Percentiles rank a stretch among this genome's conserved stretches.
phyloP scores from a whole-genome alignment of 78 protist genomes.

The Isochrysis galbana region DNA sequence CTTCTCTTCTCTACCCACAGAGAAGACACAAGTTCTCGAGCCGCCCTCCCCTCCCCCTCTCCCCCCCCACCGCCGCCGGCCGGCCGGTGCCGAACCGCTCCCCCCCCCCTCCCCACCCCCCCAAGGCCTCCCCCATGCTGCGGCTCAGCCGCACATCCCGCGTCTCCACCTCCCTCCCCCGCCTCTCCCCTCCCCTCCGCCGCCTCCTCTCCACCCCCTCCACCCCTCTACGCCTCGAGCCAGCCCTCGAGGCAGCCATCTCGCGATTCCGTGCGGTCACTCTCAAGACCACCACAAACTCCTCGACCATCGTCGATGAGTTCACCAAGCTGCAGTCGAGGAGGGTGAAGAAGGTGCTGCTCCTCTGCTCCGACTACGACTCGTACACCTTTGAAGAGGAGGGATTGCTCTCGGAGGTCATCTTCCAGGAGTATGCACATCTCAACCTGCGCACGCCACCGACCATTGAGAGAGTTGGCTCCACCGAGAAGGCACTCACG shows the following conservation, averaged over 20 bases:
- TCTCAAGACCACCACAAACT: no score
- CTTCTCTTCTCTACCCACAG: no score
- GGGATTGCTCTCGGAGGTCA: neutral
- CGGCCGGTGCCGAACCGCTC: no score
- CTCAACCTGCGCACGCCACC: slow-evolving; percentile 11
- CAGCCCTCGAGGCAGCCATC: neutral
- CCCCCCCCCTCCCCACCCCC: no score
- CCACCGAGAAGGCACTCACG: neutral
- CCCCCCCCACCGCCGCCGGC: no score
- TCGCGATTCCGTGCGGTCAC: neutral
- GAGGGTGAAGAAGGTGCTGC: neutral
- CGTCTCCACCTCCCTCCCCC: no score
- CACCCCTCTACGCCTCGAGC: slow-evolving; percentile 15
- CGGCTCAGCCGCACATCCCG: no score
- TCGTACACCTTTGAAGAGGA: slow-evolving; percentile 34
- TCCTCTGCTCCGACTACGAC: slow-evolving; percentile 30
- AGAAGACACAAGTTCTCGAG: no score
- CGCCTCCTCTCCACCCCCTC: no score
- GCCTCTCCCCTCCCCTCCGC: no score
- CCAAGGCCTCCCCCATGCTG: no score
- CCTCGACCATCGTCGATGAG: neutral
- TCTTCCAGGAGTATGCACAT: neutral
- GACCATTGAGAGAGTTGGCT: neutral
- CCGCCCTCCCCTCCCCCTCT: no score
- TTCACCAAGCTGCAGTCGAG: neutral